Evolutionary conservation across 495 filamentous ascomycete genomes (phyloP), one percentile per base, ranked within the genome.

Genomic region (Schizothecium vesticola): DNA sequence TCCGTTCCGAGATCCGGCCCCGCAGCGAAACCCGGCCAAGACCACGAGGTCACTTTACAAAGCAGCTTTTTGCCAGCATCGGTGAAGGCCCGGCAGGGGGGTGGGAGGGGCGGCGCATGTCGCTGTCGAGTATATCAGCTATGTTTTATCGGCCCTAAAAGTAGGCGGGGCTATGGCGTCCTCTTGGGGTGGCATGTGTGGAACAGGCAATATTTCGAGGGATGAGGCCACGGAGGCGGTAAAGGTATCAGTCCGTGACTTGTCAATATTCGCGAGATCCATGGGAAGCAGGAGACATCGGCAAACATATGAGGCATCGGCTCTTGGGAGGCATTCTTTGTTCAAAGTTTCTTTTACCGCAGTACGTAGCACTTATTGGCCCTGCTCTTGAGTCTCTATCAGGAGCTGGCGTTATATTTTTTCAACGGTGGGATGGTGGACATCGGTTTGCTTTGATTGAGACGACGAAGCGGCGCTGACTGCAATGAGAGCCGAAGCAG

Each of bases 61-160:
- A 86, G 68, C 84, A 83, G 11, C 86, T 79, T 67, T 83, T 86
- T 69, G 84, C 83, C 4, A 83, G 83, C 2, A 85, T 85, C 63
- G 64, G 43, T 3, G 16, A 16, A 43, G 33, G 3, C 33, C 13
- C 33, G 33, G 5, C 33, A 19, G 4, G 4, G 36, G 13, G 36
- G 36, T 19, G 33, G 70, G 11, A 70, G 36, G 26, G 59, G 61
- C 25, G 31, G 26, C 24, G 59, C 16, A 61, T 64, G 10, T 59
- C 73, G 25, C 62, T 71, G 61, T 65, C 56, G 43, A 77, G 75
- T 70, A 64, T 74, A 21, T 71, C 74, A 62, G 76, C 76, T 61
- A 71, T 73, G 25, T 72, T 79, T 23, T 78, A 78, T 66, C 75
- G 78, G 59, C 81, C 78, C 67, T 81, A 73, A 26, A 23, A 12